phyloP scores from a whole-genome alignment of 352 stramenopile species.

The Peronospora farinosa region DNA sequence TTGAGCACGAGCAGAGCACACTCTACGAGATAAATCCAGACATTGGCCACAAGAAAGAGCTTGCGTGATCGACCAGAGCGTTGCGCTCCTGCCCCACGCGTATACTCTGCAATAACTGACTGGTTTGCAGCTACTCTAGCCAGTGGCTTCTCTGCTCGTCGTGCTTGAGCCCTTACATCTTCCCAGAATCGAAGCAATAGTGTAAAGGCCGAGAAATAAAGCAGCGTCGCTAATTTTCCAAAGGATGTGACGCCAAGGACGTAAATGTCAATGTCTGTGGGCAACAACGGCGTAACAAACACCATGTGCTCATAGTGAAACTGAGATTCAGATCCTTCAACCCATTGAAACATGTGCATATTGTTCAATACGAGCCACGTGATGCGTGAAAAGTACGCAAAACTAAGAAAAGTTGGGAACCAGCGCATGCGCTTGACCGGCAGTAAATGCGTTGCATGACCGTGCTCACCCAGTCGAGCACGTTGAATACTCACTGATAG shows the following conservation, averaged over 20 bases:
- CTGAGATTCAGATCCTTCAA: constrained; percentile 36
- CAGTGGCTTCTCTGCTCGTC: constrained; percentile 48
- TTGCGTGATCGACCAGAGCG: constrained; percentile 45
- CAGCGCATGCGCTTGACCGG: constrained; percentile 78
- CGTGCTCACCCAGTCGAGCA: constrained; percentile 60
- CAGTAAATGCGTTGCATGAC: constrained; percentile 73
- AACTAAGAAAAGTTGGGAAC: constrained; percentile 76
- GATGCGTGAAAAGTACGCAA: constrained; percentile 64
- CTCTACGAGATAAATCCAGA: constrained; percentile 79
- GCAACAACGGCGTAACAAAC: constrained; percentile 57
- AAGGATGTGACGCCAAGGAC: constrained; percentile 71
- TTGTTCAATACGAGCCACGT: constrained; percentile 71
- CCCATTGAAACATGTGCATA: constrained; percentile 79
- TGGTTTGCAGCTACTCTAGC: constrained; percentile 58
- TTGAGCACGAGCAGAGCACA: constrained; percentile 63
- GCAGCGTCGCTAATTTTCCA: constrained; percentile 65
- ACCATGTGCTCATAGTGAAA: constrained; percentile 71
- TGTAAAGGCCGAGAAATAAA: constrained; percentile 80
- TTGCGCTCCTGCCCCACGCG: constrained; percentile 37
- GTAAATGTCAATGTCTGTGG: constrained; percentile 79
- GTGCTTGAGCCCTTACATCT: constrained; percentile 55
- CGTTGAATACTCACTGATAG: constrained; percentile 72
- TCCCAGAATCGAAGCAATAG: constrained; percentile 77
- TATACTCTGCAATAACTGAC: constrained; percentile 71
- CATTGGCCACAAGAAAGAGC: constrained; percentile 73